Conservation (phyloP, 1,139 yeast genomes). For the Debaryomyces nepalensis region DNA sequence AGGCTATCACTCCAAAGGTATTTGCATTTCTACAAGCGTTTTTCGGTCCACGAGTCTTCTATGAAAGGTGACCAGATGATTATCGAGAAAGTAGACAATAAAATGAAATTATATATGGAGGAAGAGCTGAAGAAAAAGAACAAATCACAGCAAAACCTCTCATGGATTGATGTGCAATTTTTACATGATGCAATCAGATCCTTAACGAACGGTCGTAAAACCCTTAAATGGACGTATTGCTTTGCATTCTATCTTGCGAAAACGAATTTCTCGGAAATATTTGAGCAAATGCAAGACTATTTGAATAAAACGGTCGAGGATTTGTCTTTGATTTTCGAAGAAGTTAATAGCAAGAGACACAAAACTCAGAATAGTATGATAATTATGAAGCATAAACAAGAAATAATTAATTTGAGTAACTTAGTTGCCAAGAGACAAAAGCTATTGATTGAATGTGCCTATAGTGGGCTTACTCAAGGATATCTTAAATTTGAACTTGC, state of each 20-base stretch:
- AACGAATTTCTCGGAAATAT: slow-evolving; percentile 56
- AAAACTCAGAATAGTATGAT: slow-evolving; percentile 26
- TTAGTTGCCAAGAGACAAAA: slow-evolving; percentile 50
- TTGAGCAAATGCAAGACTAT: slow-evolving; percentile 76
- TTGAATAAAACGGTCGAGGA: slow-evolving; percentile 79
- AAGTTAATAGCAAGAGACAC: slow-evolving; percentile 52
- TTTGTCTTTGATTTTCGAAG: slow-evolving; percentile 71
- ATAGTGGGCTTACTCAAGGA: slow-evolving; percentile 40
- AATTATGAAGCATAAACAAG: slow-evolving; percentile 51
- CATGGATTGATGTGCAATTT: slow-evolving; percentile 92
- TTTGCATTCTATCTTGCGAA: slow-evolving; percentile 69
- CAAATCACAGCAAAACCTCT: slow-evolving; percentile 37
- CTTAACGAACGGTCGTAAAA: slow-evolving; percentile 70
- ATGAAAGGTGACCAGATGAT: slow-evolving; percentile 73
- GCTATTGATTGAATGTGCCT: slow-evolving; percentile 57
- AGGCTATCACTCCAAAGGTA: slow-evolving; percentile 63
- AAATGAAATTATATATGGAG: slow-evolving; percentile 63
- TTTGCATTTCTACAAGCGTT: slow-evolving; percentile 76
- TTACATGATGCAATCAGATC: slow-evolving; percentile 71
- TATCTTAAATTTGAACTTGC: slow-evolving; percentile 24
- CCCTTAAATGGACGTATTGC: slow-evolving; percentile 91
- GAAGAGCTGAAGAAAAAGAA: slow-evolving; percentile 29
- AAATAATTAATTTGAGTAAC: slow-evolving; percentile 54
- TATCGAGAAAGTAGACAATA: slow-evolving; percentile 62
- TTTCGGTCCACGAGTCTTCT: slow-evolving; percentile 77